Evolutionary conservation across 176 grass and related monocot species (phyloP).

Genomic region (Canna indica): DNA sequence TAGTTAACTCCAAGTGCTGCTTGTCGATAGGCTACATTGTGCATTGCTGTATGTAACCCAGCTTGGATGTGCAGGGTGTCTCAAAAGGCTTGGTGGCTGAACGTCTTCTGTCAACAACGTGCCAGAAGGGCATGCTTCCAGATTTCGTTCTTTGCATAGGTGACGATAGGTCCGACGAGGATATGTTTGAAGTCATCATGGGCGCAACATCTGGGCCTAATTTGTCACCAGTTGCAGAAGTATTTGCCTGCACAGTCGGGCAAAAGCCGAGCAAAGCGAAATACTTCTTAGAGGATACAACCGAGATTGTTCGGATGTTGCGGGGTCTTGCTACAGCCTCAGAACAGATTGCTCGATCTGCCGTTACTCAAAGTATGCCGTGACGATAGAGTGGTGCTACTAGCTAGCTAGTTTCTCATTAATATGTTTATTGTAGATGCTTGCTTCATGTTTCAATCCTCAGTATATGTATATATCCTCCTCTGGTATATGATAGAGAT

Average conservation of each 20-base stretch:
- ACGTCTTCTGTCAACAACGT: constrained; percentile 23
- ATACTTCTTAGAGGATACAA: constrained; percentile 45
- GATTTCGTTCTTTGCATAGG: constrained; percentile 48
- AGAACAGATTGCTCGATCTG: constrained; percentile 9
- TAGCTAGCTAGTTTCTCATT: too few species aligned
- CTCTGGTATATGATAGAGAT: too few species aligned
- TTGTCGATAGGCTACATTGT: too few species aligned
- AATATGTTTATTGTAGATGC: not conserved
- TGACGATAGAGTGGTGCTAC: not conserved
- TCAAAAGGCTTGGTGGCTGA: constrained; percentile 42
- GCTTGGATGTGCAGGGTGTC: constrained; percentile 25
- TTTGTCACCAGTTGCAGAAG: constrained; percentile 41
- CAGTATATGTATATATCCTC: too few species aligned
- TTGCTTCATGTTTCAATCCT: not conserved
- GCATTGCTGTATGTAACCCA: not conserved
- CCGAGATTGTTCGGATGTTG: constrained; percentile 43
- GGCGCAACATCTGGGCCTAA: constrained; percentile 7
- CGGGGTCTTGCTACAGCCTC: constrained; percentile 34
- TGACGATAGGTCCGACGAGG: constrained; percentile 46
- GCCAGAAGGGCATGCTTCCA: constrained; percentile 19
- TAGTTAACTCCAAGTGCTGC: too few species aligned
- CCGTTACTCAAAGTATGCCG: not conserved
- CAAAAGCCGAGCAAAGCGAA: constrained; percentile 55
- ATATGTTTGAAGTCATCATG: constrained; percentile 48
- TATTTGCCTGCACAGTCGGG: constrained; percentile 46